A percentile compares a stretch with the other conserved stretches of the same genome.
phyloP scores from a whole-genome alignment of 202 grass and related monocot genomes.

The Setaria viridis region DNA sequence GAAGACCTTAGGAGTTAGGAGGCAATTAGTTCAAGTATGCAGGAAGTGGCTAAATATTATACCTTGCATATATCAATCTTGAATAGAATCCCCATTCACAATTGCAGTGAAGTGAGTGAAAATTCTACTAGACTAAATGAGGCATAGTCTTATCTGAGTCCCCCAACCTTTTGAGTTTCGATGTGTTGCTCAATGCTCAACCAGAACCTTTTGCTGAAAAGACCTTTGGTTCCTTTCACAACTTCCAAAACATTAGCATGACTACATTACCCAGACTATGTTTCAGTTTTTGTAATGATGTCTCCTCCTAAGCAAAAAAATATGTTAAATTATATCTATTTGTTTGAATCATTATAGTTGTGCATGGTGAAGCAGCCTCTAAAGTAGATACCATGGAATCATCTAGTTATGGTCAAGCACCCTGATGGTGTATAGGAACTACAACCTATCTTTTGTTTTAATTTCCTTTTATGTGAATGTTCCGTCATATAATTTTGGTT shows the following conservation, averaged over 20 bases:
- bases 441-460: background rate
- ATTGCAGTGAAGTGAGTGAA: background rate
- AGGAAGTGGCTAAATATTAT: constrained; percentile 1
- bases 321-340: constrained; percentile 16
- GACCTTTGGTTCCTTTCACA: background rate
- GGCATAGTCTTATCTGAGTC: too few relatives aligned
- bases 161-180: background rate
- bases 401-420: background rate
- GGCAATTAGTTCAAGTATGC: constrained; percentile 5
- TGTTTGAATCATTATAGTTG: background rate
- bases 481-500: constrained; percentile 27
- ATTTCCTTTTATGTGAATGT: background rate
- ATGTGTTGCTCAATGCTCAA: background rate
- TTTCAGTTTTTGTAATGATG: background rate
- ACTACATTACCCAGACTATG: background rate
- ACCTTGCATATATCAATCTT: background rate
- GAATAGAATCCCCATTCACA: background rate
- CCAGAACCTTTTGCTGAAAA: constrained; percentile 19
- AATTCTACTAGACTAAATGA: background rate
- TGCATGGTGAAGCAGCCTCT: constrained; percentile 14
- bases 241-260: background rate
- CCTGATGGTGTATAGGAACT: background rate
- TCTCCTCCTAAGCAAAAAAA: constrained; percentile 3
- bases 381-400: constrained; percentile 5
- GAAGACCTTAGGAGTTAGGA: constrained; percentile 1